phyloP scores from a whole-genome alignment of 2,329 filamentous ascomycete genomes.

The Pyricularia pennisetigena region DNA sequence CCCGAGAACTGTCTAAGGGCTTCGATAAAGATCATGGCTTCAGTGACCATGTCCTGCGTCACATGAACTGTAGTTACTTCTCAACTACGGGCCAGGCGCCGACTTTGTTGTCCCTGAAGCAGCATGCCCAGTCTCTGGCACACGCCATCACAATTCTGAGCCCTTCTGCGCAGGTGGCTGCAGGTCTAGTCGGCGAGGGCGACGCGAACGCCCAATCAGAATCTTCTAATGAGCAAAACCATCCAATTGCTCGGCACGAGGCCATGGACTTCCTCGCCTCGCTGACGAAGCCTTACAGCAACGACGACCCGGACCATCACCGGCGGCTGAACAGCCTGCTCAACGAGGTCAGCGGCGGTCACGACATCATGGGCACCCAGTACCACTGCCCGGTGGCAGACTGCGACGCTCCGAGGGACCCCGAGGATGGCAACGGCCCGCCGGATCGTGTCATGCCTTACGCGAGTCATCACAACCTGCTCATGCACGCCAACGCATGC shows the following conservation, averaged over 20 bases:
- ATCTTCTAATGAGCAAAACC: not conserved
- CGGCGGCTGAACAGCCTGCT: slow-evolving; percentile 33
- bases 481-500: slow-evolving; percentile 48
- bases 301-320: slow-evolving; percentile 35
- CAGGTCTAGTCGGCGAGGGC: slow-evolving; percentile 7
- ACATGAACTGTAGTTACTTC: slow-evolving; percentile 49
- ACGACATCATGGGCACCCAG: slow-evolving; percentile 28
- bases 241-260: not conserved
- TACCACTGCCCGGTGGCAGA: slow-evolving; percentile 35
- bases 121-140: slow-evolving; percentile 47
- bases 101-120: slow-evolving; percentile 47
- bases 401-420: slow-evolving; percentile 8
- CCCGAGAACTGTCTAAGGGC: slow-evolving; percentile 24
- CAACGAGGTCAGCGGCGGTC: slow-evolving; percentile 33
- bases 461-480: slow-evolving; percentile 35
- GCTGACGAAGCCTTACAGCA: slow-evolving; percentile 36
- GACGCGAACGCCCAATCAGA: slow-evolving; percentile 9
- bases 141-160: slow-evolving; percentile 40
- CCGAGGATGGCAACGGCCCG: slow-evolving; percentile 11
- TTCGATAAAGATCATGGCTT: slow-evolving; percentile 11
- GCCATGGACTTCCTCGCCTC: slow-evolving; percentile 41
- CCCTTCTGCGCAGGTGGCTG: slow-evolving; percentile 13
- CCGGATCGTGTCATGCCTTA: slow-evolving; percentile 23
- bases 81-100: slow-evolving; percentile 40
- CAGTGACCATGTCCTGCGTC: slow-evolving; percentile 21